Evolutionary conservation across 2,329 filamentous ascomycete species (phyloP), one percentile per base, ranked within the genome.

Genomic region (Colletotrichum eremochloae): DNA sequence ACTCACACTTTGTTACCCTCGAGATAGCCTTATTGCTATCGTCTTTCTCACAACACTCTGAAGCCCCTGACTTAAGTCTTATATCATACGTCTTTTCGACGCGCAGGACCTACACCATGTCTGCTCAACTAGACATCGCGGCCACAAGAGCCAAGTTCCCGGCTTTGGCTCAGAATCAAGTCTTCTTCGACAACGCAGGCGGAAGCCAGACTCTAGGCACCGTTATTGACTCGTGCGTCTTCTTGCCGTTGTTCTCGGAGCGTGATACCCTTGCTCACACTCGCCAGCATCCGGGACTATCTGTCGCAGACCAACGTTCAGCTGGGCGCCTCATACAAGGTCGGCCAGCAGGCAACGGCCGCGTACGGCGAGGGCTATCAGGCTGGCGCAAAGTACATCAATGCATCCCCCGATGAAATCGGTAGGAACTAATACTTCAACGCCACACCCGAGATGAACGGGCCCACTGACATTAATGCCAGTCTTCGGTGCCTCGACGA

Each of bases 181-280:
- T 95, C 62, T 94, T 89, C 79, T 88, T 95, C 75, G 93, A 96
- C 78, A 95, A 95, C 78, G 93, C 92, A 14, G 93, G 93, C 24
- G 93, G 93, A 48, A 93, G 90, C 77, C 93, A 95, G 77, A 86
- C 89, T 1, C 82, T 95, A 4, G 88, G 88, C 36, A 84, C 86
- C 20, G 93, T 94, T 20, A 90, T 92, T 70, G 87, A 92, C 67
- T 87, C 88, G 90, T 93, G 79, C 81, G 86, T 81, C 14, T 11
- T 55, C 57, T 58, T 9, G 38, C 50, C n/a, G 0, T 11, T 20
- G 29, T 53, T 20, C 29, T n/a, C 38, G 11, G n/a, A 8, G 15
- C 18, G 29, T 9, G 4, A 14, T 6, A 65, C 12, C 55, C 1
- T 40, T 24, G 20, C 60, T 76, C 11, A 68, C 56, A 55, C 4